Conservation (phyloP, 352 stramenopile species). For the Globisporangium paroecandrum region DNA sequence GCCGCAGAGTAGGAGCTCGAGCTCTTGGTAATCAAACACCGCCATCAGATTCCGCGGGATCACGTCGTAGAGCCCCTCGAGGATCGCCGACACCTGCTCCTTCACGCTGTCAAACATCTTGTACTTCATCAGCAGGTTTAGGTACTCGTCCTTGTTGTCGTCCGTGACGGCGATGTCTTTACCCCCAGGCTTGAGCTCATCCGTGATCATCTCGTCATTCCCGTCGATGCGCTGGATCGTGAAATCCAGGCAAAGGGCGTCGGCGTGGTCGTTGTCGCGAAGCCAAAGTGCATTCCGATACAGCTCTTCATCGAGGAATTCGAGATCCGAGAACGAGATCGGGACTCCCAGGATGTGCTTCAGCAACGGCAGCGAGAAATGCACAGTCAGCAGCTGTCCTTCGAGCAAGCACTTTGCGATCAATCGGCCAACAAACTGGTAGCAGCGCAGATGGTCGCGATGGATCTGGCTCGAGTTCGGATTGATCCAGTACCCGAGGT, state of each 20-base stretch:
- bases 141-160: slow-evolving; percentile 95
- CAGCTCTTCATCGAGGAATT: slow-evolving; percentile 78
- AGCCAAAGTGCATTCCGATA: slow-evolving; percentile 68
- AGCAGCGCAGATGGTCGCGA: slow-evolving; percentile 68
- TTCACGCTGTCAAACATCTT: slow-evolving; percentile 91
- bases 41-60: slow-evolving; percentile 85
- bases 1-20: slow-evolving; percentile 93
- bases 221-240: slow-evolving; percentile 52
- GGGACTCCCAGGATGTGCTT: slow-evolving; percentile 80
- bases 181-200: slow-evolving; percentile 91
- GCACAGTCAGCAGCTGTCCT: slow-evolving; percentile 69
- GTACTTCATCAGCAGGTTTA: slow-evolving; percentile 92
- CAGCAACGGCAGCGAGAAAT: slow-evolving; percentile 75
- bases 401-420: slow-evolving; percentile 78
- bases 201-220: slow-evolving; percentile 50
- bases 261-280: slow-evolving; percentile 57
- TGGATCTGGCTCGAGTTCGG: slow-evolving; percentile 65
- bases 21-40: slow-evolving; percentile 93
- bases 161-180: slow-evolving; percentile 90
- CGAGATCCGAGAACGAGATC: slow-evolving; percentile 77
- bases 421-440: slow-evolving; percentile 70
- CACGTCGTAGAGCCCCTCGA: slow-evolving; percentile 91
- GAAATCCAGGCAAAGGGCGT: slow-evolving; percentile 71
- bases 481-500: slow-evolving; percentile 84
- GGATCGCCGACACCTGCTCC: slow-evolving; percentile 88